phyloP scores from a whole-genome alignment of 176 grass and related monocot genomes.

The Triticum urartu region DNA sequence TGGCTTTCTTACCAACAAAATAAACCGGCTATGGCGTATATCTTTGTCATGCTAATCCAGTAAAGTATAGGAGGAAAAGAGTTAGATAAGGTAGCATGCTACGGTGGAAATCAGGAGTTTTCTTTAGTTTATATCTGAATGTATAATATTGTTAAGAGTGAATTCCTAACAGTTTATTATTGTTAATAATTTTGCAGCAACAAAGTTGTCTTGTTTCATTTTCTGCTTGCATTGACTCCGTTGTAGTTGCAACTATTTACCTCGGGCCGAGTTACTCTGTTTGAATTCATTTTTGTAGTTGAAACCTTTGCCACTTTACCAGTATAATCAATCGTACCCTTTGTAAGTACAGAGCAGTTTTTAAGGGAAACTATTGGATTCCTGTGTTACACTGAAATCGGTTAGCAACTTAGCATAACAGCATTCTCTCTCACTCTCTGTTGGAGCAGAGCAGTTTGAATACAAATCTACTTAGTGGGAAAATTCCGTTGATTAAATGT shows the following conservation, averaged over 20 bases:
- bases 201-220: not conserved
- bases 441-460: not conserved
- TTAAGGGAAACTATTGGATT: no score
- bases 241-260: not conserved
- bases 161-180: not conserved
- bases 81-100: not conserved
- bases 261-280: not conserved
- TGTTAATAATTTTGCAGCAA: not conserved
- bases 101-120: not conserved
- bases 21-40: not conserved
- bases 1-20: not conserved
- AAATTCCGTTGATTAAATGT: not conserved
- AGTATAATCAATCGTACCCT: not conserved
- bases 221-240: not conserved
- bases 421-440: not conserved
- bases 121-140: not conserved
- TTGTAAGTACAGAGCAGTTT: no score
- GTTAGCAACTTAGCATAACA: not conserved
- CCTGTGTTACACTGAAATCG: not conserved
- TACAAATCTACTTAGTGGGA: not conserved
- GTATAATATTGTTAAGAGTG: not conserved
- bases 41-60: not conserved
- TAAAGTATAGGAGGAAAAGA: not conserved
- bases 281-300: not conserved
- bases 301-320: not conserved